Base-by-base conservation (phyloP, 2,329 filamentous ascomycete species). In the Myrmaecium sp. region DNA sequence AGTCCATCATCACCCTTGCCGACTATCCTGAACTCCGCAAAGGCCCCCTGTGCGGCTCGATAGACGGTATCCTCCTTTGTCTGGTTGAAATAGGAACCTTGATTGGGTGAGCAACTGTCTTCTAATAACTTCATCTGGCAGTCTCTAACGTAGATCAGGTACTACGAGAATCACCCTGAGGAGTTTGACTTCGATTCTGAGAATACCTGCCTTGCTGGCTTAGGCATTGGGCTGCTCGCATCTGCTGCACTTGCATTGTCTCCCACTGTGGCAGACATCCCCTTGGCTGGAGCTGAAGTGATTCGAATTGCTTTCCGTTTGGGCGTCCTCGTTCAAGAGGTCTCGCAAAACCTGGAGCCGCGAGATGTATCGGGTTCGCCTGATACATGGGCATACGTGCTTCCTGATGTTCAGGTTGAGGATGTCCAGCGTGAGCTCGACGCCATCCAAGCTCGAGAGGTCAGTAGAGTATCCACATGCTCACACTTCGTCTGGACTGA, bases 141-240 rank as follows among this genome's bases (percentile, higher is more conserved):
- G 12, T 7, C 26, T 26, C 13, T 25, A 21, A 21, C 15, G n/a
- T 12, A 18, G 10, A 12, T 16, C 24, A 52, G 51, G 25, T 36
- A 51, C 30, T 43, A 38, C 28, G 47, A 54, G 27, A 38, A 36
- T 4, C 23, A 39, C 14, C 30, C 34, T 20, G 28, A 36, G 11
- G 34, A 41, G 15, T 43, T 38, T 29, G 35, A 41, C n/a, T n/a
- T n/a, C 13, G 30, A 35, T 18, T 20, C 29, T 19, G 28, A 34
- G 12, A 43, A 39, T 25, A 44, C 43, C 2, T 41, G 30, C 18
- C 46, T 62, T 9, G 40, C 47, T 8, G 59, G 56, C 4, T 34
- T 63, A 3, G 53, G 62, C 7, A 51, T 56, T n/a, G 62, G 62
- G 1, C 34, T 64, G 0, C 33, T 65, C 1, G 38, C 57, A 4